phyloP scores from a whole-genome alignment of 352 stramenopile species.

The Pythium brassicae region DNA sequence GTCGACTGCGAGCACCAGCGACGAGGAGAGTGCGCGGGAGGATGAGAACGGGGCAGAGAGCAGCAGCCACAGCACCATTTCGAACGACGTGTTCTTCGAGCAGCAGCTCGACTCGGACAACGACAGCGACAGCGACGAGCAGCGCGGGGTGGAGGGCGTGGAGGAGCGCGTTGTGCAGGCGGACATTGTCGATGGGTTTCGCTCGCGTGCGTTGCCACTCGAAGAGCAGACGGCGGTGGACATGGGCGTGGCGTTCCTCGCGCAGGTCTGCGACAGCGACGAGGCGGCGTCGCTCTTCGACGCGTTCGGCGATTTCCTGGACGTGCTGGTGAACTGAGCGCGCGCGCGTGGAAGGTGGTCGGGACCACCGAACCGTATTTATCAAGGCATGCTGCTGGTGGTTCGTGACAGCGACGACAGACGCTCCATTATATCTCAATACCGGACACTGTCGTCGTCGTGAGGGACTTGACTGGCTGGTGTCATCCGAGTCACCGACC shows the following conservation, averaged over 20 bases:
- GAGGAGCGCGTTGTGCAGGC: slow-evolving; percentile 12
- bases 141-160: slow-evolving; percentile 15
- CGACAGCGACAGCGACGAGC: slow-evolving; percentile 16
- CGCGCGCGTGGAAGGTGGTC: neutral
- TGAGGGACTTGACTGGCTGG: no score
- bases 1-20: slow-evolving; percentile 8
- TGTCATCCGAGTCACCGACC: no score
- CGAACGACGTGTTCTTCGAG: slow-evolving; percentile 19
- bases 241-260: slow-evolving; percentile 46
- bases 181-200: slow-evolving; percentile 11
- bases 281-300: slow-evolving; percentile 62
- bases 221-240: slow-evolving; percentile 29
- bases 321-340: slow-evolving; percentile 44
- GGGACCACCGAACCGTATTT: neutral
- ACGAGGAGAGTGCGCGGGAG: slow-evolving; percentile 16
- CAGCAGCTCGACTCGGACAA: slow-evolving; percentile 4
- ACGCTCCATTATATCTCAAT: neutral
- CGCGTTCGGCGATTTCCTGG: slow-evolving; percentile 64
- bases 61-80: slow-evolving; percentile 14
- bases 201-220: neutral
- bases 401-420: no score
- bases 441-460: neutral
- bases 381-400: neutral
- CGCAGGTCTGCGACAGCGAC: slow-evolving; percentile 52
- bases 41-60: neutral